These are phyloP conservation scores for Sequoiadendron giganteum DNA, from an alignment of 75 land plant genomes.

Conservation along the genomic window DNA sequence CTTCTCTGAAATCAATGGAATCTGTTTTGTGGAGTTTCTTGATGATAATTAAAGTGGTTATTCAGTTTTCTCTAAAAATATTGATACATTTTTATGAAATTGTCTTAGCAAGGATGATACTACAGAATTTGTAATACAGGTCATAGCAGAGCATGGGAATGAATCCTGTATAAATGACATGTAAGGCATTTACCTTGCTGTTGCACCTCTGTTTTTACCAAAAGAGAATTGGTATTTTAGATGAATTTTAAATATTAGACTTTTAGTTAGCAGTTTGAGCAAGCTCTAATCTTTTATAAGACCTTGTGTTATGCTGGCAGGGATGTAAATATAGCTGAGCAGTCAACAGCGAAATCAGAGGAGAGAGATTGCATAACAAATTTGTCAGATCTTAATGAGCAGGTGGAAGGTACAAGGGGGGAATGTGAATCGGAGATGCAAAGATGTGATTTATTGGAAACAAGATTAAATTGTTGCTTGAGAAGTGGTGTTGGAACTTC, in stretches of 20 bases:
- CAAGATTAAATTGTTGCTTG: background rate
- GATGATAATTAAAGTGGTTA: background rate
- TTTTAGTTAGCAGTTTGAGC: background rate
- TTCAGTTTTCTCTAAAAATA: background rate
- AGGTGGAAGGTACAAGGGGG: slow-evolving; percentile 3
- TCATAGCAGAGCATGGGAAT: slow-evolving; percentile 17
- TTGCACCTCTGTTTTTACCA: background rate
- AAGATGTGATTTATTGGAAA: background rate
- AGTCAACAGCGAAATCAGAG: background rate
- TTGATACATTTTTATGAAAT: slow-evolving; percentile 13
- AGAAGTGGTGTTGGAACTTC: background rate
- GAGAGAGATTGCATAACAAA: background rate
- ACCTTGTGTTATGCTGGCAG: slow-evolving; percentile 10
- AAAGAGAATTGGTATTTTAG: background rate
- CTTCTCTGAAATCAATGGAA: background rate
- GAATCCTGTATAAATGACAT: slow-evolving; percentile 32
- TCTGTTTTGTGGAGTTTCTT: background rate
- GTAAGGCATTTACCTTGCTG: slow-evolving; percentile 22
- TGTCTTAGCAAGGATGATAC: slow-evolving; percentile 30
- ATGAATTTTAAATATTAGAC: background rate
- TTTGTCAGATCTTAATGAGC: slow-evolving; percentile 4
- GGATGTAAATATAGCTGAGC: slow-evolving; percentile 9
- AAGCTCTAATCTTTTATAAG: background rate
- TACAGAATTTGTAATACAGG: slow-evolving; percentile 35
- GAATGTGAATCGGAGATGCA: slow-evolving; percentile 13